phyloP scores from a whole-genome alignment of 1,284 basidiomycete genomes.

The Malassezia nana region DNA sequence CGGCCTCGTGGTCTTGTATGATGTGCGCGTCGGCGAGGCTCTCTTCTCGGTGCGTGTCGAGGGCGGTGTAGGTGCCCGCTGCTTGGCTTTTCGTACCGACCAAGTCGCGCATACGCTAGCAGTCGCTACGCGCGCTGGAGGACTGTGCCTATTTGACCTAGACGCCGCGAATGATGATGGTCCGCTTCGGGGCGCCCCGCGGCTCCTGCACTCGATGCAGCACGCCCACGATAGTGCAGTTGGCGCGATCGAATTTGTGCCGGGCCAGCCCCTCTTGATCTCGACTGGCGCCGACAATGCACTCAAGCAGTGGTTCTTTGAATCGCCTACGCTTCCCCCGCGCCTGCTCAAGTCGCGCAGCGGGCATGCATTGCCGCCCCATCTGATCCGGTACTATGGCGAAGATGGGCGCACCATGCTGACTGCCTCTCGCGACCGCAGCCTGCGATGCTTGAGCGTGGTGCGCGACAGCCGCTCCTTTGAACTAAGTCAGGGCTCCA shows the following conservation, averaged over 20 bases:
- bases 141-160: conserved; percentile 43
- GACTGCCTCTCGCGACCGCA: conserved; percentile 57
- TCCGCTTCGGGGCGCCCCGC: conserved; percentile 10
- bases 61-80: conserved; percentile 51
- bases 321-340: conserved; percentile 58
- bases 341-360: conserved; percentile 78
- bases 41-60: conserved; percentile 69
- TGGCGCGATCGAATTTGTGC: conserved; percentile 37
- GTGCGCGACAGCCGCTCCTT: conserved; percentile 57
- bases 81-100: conserved; percentile 80
- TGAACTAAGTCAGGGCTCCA: conserved; percentile 83
- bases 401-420: conserved; percentile 89
- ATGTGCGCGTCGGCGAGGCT: conserved; percentile 73
- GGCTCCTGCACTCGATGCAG: conserved; percentile 40
- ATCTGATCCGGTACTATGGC: conserved; percentile 87
- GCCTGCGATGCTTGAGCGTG: conserved; percentile 77
- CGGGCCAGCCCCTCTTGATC: conserved; percentile 33
- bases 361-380: conserved; percentile 82
- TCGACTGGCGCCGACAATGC: conserved; percentile 41
- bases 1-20: conserved; percentile 77
- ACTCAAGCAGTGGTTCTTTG: conserved; percentile 80
- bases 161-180: conserved; percentile 19
- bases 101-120: conserved; percentile 48
- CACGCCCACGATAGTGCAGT: conserved; percentile 39
- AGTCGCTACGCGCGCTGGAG: conserved; percentile 35